Conservation (phyloP, 495 filamentous ascomycete genomes). For the Penicillium soppii region DNA sequence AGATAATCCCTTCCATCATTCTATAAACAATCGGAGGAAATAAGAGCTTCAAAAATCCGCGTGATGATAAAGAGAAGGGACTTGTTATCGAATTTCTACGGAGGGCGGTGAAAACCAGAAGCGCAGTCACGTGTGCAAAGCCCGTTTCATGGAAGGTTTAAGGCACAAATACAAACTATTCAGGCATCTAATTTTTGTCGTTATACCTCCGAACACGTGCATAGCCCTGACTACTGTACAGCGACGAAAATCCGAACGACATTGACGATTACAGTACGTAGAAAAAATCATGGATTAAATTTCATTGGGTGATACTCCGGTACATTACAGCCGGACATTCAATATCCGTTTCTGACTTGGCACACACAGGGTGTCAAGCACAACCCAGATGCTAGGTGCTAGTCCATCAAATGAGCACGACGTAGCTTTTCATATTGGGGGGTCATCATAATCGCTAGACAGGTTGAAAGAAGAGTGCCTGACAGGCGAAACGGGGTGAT, state of each 20-base stretch:
- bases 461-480: conserved; percentile 13
- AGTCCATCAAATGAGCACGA: not conserved
- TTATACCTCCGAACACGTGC: no score
- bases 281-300: conserved; percentile 6
- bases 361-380: not conserved
- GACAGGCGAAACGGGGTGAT: conserved; percentile 23
- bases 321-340: conserved; percentile 21
- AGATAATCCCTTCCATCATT: conserved; percentile 29
- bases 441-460: conserved; percentile 31
- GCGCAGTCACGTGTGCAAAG: conserved; percentile 24
- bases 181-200: no score
- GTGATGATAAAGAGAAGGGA: conserved; percentile 7
- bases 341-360: conserved; percentile 9
- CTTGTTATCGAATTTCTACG: conserved; percentile 34
- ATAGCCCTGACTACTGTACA: no score
- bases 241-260: no score
- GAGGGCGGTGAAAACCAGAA: conserved; percentile 11
- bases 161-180: no score
- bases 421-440: not conserved
- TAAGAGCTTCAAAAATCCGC: not conserved
- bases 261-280: no score
- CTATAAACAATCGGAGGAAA: not conserved
- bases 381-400: not conserved
- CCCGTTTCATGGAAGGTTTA: no score
- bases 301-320: conserved; percentile 7